Evolutionary conservation across 2,329 filamentous ascomycete species (phyloP).

Genomic region (Truncatella angustata): DNA sequence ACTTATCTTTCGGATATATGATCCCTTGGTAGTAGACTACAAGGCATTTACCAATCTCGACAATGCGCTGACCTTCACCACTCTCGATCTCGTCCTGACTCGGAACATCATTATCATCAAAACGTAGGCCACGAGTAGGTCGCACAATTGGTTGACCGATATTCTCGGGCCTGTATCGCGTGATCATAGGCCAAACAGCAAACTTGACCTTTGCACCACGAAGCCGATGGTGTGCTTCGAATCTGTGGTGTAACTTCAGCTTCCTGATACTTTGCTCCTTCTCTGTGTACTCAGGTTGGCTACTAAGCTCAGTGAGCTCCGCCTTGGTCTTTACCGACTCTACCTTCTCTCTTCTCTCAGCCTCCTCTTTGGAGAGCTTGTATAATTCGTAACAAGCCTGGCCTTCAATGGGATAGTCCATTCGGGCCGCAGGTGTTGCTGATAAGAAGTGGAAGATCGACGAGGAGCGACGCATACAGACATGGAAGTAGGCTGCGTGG

Average conservation of each 20-base stretch:
- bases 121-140: not conserved
- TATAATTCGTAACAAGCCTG: constrained; percentile 23
- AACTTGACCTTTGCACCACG: constrained; percentile 31
- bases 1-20: constrained; percentile 19
- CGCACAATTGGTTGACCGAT: constrained; percentile 11
- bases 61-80: constrained; percentile 24
- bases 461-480: constrained; percentile 26
- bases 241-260: constrained; percentile 10
- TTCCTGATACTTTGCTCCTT: constrained; percentile 5
- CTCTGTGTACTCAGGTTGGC: not conserved
- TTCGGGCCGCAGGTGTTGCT: constrained; percentile 27
- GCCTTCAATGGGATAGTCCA: constrained; percentile 23
- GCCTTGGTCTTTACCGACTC: constrained; percentile 12
- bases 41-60: constrained; percentile 19
- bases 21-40: constrained; percentile 32
- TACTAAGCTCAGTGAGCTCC: too few relatives aligned
- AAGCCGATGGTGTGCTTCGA: constrained; percentile 19
- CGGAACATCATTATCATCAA: too few relatives aligned
- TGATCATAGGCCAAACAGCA: constrained; percentile 30
- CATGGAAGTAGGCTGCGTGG: constrained; percentile 26
- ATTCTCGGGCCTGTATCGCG: constrained; percentile 24
- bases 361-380: constrained; percentile 17
- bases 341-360: constrained; percentile 15
- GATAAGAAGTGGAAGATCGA: constrained; percentile 28
- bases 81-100: not conserved